Conservation (phyloP, 306 rosid genomes). For the Lotus japonicus region DNA sequence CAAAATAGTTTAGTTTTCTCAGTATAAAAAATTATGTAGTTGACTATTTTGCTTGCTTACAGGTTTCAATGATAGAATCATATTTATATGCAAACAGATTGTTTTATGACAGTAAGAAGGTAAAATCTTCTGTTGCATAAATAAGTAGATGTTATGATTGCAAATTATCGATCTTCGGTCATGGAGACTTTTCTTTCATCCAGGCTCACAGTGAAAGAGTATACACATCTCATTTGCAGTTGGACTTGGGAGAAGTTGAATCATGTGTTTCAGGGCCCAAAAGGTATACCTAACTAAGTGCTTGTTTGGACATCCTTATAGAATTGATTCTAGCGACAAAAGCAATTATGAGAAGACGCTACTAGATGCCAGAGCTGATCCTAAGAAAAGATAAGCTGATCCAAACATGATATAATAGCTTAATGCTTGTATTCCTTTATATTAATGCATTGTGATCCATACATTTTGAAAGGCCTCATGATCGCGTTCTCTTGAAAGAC, state of each 20-base stretch:
- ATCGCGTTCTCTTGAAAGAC: conserved; percentile 61
- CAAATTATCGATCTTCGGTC: neutral
- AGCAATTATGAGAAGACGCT: too few species aligned
- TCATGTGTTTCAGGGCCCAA: conserved; percentile 80
- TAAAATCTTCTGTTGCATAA: neutral
- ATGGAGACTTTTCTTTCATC: neutral
- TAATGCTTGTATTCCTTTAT: neutral
- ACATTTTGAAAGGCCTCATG: conserved; percentile 49
- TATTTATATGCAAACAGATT: conserved; percentile 55
- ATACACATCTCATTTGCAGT: conserved; percentile 47
- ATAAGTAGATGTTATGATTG: neutral
- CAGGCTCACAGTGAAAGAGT: conserved; percentile 54
- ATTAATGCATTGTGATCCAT: neutral
- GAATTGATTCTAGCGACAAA: too few species aligned
- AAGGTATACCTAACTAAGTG: conserved; percentile 30
- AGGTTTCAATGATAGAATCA: conserved; percentile 56
- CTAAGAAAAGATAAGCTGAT: too few species aligned
- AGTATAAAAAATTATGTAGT: neutral
- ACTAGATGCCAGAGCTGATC: too few species aligned
- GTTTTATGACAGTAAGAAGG: conserved; percentile 63
- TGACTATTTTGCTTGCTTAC: conserved; percentile 8
- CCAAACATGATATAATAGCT: neutral
- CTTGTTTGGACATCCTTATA: too few species aligned
- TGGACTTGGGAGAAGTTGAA: conserved; percentile 55
- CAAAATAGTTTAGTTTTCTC: neutral